Evolutionary conservation across 495 filamentous ascomycete genomes (phyloP).

Genomic region (Aspergillus avenaceus): DNA sequence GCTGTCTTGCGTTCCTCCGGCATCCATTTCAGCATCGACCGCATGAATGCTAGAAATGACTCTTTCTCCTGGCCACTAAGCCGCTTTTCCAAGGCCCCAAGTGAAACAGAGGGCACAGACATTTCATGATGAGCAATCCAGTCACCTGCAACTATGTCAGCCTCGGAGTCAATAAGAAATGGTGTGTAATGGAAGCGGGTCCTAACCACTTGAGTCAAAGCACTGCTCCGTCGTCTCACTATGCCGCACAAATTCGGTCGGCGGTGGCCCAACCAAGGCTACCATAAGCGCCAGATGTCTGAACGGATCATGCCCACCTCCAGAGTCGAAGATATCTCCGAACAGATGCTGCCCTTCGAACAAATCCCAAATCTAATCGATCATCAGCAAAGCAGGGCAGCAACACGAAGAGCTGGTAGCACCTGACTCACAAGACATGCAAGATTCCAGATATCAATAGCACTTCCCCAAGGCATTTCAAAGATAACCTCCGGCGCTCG

Average conservation of each 20-base stretch:
- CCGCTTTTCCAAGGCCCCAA: conserved; percentile 27
- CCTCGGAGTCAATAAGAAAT: conserved; percentile 4
- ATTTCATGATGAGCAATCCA: conserved; percentile 27
- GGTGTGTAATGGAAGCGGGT: conserved; percentile 2
- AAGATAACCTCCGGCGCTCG: conserved; percentile 42
- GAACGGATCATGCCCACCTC: conserved; percentile 28
- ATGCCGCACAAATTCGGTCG: conserved; percentile 30
- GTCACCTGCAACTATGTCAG: conserved; percentile 18
- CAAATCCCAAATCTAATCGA: conserved; percentile 42
- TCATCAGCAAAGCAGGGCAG: conserved; percentile 8
- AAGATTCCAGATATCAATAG: conserved; percentile 40
- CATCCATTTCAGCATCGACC: conserved; percentile 34
- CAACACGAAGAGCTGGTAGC: not conserved
- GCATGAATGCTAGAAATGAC: conserved; percentile 29
- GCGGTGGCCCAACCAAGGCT: conserved; percentile 40
- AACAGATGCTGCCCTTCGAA: conserved; percentile 45
- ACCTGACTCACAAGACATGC: conserved; percentile 36
- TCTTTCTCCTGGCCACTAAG: conserved; percentile 28
- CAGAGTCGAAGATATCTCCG: conserved; percentile 26
- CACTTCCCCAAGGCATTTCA: conserved; percentile 35
- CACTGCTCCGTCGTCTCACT: conserved; percentile 33
- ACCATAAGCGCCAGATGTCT: conserved; percentile 41
- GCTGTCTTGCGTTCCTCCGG: conserved; percentile 39
- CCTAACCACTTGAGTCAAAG: conserved; percentile 29
- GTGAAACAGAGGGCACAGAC: conserved; percentile 16